Conservation (phyloP, 805 yeast genomes). For the Metschnikowia corniflorae region DNA sequence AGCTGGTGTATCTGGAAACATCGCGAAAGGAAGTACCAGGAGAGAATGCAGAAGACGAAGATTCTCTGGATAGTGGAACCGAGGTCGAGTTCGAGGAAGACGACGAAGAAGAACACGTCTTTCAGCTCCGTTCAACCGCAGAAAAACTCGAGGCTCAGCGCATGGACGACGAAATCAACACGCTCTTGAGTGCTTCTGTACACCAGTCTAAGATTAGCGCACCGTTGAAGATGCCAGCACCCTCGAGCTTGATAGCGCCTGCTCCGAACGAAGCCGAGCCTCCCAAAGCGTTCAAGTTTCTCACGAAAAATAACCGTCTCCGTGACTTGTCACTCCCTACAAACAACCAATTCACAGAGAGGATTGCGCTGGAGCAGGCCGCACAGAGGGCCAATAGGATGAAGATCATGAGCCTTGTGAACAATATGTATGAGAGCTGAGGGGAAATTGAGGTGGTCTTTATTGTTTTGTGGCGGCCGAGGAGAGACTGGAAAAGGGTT, state of each 20-base stretch:
- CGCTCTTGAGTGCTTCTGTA: constrained; percentile 5
- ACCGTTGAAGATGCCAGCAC: constrained; percentile 25
- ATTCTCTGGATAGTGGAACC: constrained; percentile 17
- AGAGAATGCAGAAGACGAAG: constrained; percentile 6
- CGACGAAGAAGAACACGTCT: constrained; percentile 9
- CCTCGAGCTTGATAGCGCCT: constrained; percentile 11
- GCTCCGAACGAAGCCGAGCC: constrained; percentile 23
- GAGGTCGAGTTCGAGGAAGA: constrained; percentile 24
- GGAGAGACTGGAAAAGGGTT: too few species aligned
- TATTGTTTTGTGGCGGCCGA: too few species aligned
- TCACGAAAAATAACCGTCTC: constrained; percentile 53
- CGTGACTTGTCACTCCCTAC: constrained; percentile 50
- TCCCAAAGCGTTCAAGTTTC: constrained; percentile 41
- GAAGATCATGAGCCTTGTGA: constrained; percentile 53
- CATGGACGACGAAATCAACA: constrained; percentile 9
- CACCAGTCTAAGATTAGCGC: constrained; percentile 1
- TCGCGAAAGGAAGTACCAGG: not conserved
- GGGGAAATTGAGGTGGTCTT: too few species aligned
- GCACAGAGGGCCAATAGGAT: constrained; percentile 51
- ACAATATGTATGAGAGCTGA: constrained; percentile 34
- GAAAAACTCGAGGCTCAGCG: constrained; percentile 6
- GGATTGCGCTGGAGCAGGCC: constrained; percentile 48
- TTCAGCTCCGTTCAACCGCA: constrained; percentile 2
- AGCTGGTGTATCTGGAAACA: not conserved
- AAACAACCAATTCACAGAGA: constrained; percentile 51